These are phyloP conservation scores for Teratosphaeria viscida DNA, from an alignment of 2,329 filamentous ascomycete species.

Conservation along the genomic window DNA sequence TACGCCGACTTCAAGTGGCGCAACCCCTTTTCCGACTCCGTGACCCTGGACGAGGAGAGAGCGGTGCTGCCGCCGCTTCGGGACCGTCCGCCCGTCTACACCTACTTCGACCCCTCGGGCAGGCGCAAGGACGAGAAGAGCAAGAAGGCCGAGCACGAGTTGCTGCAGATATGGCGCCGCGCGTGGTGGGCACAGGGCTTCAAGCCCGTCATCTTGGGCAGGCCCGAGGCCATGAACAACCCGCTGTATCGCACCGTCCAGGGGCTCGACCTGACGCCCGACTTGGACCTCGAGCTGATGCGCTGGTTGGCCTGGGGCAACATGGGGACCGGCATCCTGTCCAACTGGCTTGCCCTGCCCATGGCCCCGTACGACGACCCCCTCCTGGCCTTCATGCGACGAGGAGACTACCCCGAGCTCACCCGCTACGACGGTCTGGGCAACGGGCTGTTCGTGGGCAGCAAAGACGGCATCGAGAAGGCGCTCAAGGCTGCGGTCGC, in stretches of 20 bases:
- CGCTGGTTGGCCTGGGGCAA: slow-evolving; percentile 88
- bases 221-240: slow-evolving; percentile 72
- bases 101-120: slow-evolving; percentile 68
- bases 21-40: slow-evolving; percentile 73
- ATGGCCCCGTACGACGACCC: slow-evolving; percentile 69
- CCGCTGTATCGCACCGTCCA: slow-evolving; percentile 66
- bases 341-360: slow-evolving; percentile 70
- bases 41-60: slow-evolving; percentile 71
- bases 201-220: slow-evolving; percentile 67
- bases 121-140: slow-evolving; percentile 50
- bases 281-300: slow-evolving; percentile 60
- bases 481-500: slow-evolving; percentile 32
- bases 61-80: slow-evolving; percentile 69
- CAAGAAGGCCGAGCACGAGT: slow-evolving; percentile 62
- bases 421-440: slow-evolving; percentile 65
- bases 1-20: slow-evolving; percentile 84
- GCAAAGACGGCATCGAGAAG: slow-evolving; percentile 40
- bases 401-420: slow-evolving; percentile 62
- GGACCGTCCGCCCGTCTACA: slow-evolving; percentile 68
- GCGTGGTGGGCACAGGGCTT: slow-evolving; percentile 97
- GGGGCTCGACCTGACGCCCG: slow-evolving; percentile 46
- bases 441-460: slow-evolving; percentile 62
- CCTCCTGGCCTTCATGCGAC: slow-evolving; percentile 60
- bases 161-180: slow-evolving; percentile 78
- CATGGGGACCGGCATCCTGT: slow-evolving; percentile 74